Evolutionary conservation across 1,139 yeast genomes (phyloP).

Genomic region (Nakaseomyces nivariensis): DNA sequence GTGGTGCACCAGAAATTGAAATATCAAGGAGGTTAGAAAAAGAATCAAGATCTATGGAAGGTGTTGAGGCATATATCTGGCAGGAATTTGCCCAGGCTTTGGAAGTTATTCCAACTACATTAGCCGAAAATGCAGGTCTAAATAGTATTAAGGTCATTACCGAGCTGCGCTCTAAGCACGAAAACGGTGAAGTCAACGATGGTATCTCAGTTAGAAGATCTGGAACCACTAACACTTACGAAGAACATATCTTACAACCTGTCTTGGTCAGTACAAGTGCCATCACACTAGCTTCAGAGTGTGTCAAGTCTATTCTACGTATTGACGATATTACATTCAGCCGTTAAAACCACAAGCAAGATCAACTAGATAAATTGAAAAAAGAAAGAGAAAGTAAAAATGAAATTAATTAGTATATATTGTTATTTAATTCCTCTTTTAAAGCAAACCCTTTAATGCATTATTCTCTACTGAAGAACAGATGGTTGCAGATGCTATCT

Average conservation of each 20-base stretch:
- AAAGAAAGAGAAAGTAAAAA: not conserved
- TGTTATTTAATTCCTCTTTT: not conserved
- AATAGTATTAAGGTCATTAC: constrained; percentile 93
- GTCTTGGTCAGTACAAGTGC: constrained; percentile 92
- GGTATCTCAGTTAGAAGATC: constrained; percentile 93
- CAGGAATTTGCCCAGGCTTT: constrained; percentile 92
- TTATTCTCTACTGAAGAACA: not conserved
- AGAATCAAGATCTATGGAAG: constrained; percentile 70
- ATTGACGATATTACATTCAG: constrained; percentile 91
- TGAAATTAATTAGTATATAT: not conserved
- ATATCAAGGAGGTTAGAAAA: constrained; percentile 70
- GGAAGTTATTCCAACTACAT: constrained; percentile 92
- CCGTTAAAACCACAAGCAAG: constrained; percentile 33
- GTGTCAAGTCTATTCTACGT: constrained; percentile 89
- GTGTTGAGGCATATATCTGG: constrained; percentile 92
- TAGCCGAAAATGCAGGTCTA: constrained; percentile 96
- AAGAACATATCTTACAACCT: constrained; percentile 94
- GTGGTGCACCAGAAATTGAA: constrained; percentile 98
- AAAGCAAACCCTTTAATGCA: not conserved
- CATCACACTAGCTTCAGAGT: constrained; percentile 86
- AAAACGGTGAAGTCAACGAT: constrained; percentile 82
- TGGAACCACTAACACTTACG: constrained; percentile 83
- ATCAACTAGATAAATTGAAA: not conserved
- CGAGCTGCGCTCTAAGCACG: constrained; percentile 87
- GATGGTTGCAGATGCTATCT: too few species aligned